Base-by-base conservation (phyloP, 805 yeast species). In the Metschnikowia colocasiae region DNA sequence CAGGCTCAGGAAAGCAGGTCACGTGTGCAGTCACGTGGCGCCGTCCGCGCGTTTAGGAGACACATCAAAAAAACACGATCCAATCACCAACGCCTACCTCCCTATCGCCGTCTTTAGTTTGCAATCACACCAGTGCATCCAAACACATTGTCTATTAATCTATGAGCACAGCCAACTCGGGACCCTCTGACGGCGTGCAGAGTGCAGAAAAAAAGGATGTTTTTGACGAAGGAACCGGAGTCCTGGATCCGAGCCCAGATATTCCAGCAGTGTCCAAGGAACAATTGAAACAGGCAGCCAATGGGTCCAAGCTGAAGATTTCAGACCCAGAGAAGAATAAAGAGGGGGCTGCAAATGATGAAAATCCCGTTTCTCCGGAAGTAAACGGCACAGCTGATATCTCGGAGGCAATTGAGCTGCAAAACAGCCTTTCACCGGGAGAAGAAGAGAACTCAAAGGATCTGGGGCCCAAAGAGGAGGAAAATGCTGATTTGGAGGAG, bases 381-480 rank as follows among this genome's bases (percentile, higher is more conserved):
- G 42, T 29, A 39, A 39, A 39, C 42, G 42, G 42, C 34, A 9
- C 10, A 13, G 9, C 22, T 6, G 41, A 38, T 10, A 34, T 23
- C 16, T 19, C 18, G 7, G 19, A n/a, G 26, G n/a, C 33, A 9
- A n/a, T 4, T 8, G 2, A 8, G 8, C 34, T 19, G 42, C 16
- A 19, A 15, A 23, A 8, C 19, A 22, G 10, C 9, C 27, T 10
- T 18, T n/a, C 30, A 23, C 16, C 23, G 8, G 20, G 22, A 15
- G 13, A 12, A 35, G 20, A 6, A 3, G 15, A 18, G n/a, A 6
- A 22, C 10, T n/a, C n/a, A n/a, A n/a, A n/a, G n/a, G n/a, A n/a
- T n/a, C n/a, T n/a, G n/a, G n/a, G n/a, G n/a, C n/a, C n/a, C n/a
- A n/a, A 27, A 27, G 20, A 12, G 5, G 34, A 31, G 34, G 34